Percentiles rank a stretch among this genome's conserved stretches.
These are phyloP conservation scores for Picea abies DNA, from an alignment of 83 land plant genomes.

Conservation along the genomic window DNA sequence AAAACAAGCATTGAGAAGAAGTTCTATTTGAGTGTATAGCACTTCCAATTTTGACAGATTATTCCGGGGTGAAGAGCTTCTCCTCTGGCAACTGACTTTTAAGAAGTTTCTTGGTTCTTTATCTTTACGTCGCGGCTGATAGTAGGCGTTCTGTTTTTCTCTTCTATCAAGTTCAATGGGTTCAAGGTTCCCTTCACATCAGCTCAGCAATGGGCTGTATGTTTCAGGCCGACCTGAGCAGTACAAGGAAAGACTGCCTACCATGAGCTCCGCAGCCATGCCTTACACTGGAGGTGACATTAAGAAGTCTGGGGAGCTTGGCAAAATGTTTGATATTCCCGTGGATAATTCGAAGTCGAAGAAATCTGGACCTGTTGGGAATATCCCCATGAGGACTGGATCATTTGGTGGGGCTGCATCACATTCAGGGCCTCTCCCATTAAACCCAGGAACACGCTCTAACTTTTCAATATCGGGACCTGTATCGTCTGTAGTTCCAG, in stretches of 20 bases:
- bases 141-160: no score
- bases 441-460: slow-evolving; percentile 27
- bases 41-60: no score
- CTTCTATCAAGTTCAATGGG: slow-evolving; percentile 36
- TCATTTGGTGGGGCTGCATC: slow-evolving; percentile 65
- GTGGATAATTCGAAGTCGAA: slow-evolving; percentile 50
- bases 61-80: no score
- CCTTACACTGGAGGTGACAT: slow-evolving; percentile 95
- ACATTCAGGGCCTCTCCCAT: slow-evolving; percentile 59
- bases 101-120: no score
- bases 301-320: slow-evolving; percentile 90
- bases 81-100: no score
- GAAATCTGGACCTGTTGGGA: slow-evolving; percentile 67
- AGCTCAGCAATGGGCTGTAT: slow-evolving; percentile 94
- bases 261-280: slow-evolving; percentile 71
- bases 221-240: slow-evolving; percentile 91
- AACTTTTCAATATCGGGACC: slow-evolving; percentile 40
- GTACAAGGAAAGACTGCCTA: slow-evolving; percentile 60
- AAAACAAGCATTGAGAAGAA: no score
- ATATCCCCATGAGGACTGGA: slow-evolving; percentile 54
- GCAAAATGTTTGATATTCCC: slow-evolving; percentile 83
- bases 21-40: no score
- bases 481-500: slow-evolving; percentile 23
- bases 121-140: no score
- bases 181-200: slow-evolving; percentile 72